Base-by-base conservation (phyloP, 1,284 basidiomycete genomes). In the Megacollybia platyphylla region DNA sequence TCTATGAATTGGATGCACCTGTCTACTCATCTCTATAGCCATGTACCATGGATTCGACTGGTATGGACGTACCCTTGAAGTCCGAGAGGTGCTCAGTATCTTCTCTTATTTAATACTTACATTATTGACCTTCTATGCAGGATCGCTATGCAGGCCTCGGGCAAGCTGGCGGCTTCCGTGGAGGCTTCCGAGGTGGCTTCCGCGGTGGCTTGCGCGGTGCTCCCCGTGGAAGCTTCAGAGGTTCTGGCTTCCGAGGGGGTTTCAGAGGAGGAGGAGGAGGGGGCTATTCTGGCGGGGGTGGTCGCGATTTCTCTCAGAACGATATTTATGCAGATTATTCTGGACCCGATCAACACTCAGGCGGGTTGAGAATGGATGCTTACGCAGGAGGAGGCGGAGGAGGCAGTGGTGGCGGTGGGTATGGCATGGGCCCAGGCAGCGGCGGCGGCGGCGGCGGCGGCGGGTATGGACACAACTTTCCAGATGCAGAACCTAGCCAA, bases 11-110 rank as follows among this genome's bases (percentile, higher is more conserved):
- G 24, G 35, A 2, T 8, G 34, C 34, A 41, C 17, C 15, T 24
- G 37, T 42, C 34, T 35, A n/a, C 18, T 36, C 3, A 43, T 39
- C 30, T 31, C 13, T 45, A 7, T 51, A 91, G 90, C 66, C 53
- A 92, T 93, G 87, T 94, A 90, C 62, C 84, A 94, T 50, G 89
- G 89, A 26, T 93, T 85, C 54, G 89, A 94, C 49, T 94, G 90
- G 87, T 91, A 91, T 57, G 90, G 90, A 11, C 85, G 86, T 43
- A 77, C 80, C 0, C 77, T 97, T 18, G 92, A 96, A 68, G 92
- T 96, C 32, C 83, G 90, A 51, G 89, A 93, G 71, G 89, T 87
- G 57, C 49, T 56, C 17, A 11, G 13, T 24, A 36, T 11, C 41
- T 1, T 3, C 1, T 27, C 11, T 44, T 20, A 17, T 39, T 8